phyloP scores from a whole-genome alignment of 2,329 filamentous ascomycete species.

The Ophiognomonia clavigignenti-juglandacearum region DNA sequence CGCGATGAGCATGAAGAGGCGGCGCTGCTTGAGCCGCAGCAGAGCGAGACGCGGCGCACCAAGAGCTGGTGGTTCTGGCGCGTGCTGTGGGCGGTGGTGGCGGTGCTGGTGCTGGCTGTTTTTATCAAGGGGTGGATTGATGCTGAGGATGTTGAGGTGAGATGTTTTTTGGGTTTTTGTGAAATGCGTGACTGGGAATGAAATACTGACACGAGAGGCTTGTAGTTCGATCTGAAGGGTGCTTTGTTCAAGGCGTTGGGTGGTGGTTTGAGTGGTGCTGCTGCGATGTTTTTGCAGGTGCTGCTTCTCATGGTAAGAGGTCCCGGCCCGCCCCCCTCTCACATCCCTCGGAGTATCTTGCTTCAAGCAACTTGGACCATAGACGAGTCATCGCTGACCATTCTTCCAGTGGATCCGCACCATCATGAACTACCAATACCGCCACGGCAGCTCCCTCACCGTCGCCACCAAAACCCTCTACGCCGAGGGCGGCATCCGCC shows the following conservation, averaged over 20 bases:
- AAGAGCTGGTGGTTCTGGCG: constrained; percentile 30
- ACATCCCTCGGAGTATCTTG: not conserved
- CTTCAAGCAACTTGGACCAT: too few relatives aligned
- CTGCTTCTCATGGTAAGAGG: constrained; percentile 41
- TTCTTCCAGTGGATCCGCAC: constrained; percentile 37
- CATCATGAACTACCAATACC: constrained; percentile 48
- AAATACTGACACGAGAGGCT: not conserved
- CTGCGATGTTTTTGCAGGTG: constrained; percentile 44
- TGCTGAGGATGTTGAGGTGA: constrained; percentile 34
- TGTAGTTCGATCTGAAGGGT: constrained; percentile 38
- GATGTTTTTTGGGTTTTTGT: too few relatives aligned
- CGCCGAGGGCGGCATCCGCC: constrained; percentile 33
- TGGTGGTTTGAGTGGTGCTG: constrained; percentile 41
- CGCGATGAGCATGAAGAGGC: constrained; percentile 18
- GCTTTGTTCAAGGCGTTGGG: constrained; percentile 40
- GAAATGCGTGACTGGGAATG: too few relatives aligned
- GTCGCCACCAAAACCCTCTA: constrained; percentile 35
- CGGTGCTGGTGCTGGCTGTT: constrained; percentile 26
- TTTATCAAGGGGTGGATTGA: constrained; percentile 44
- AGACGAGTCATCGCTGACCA: too few relatives aligned
- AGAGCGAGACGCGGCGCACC: constrained; percentile 11
- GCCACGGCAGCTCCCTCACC: constrained; percentile 37
- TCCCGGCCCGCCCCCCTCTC: too few relatives aligned
- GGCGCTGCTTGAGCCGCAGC: constrained; percentile 18
- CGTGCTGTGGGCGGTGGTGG: constrained; percentile 30